phyloP scores from a whole-genome alignment of 1,284 basidiomycete genomes.

The Trichosporon sp. region DNA sequence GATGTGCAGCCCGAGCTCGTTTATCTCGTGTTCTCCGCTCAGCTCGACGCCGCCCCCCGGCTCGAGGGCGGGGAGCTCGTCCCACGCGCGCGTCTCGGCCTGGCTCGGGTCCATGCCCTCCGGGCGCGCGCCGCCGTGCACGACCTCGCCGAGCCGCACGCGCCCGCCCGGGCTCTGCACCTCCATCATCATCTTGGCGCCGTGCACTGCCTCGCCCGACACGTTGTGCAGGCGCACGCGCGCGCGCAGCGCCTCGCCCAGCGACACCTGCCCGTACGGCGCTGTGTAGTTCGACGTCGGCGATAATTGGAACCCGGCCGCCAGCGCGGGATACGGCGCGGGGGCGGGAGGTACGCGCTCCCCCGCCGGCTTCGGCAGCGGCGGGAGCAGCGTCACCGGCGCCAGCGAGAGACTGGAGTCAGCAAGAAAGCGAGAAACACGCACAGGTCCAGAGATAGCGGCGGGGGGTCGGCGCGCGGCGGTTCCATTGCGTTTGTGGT shows the following conservation, averaged over 20 bases:
- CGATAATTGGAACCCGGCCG: constrained; percentile 28
- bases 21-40: constrained; percentile 37
- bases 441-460: constrained; percentile 11
- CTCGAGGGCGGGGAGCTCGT: constrained; percentile 22
- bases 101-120: constrained; percentile 14
- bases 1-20: constrained; percentile 43
- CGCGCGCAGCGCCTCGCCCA: constrained; percentile 36
- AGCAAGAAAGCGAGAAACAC: not conserved
- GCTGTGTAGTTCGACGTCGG: constrained; percentile 39
- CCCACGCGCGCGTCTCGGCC: constrained; percentile 15
- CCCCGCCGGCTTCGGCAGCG: not conserved
- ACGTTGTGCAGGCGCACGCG: constrained; percentile 32
- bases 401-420: constrained; percentile 6
- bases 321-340: constrained; percentile 17
- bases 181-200: constrained; percentile 46
- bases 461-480: constrained; percentile 2
- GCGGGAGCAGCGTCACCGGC: constrained; percentile 9
- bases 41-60: constrained; percentile 29
- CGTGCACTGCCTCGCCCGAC: constrained; percentile 21
- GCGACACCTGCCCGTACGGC: constrained; percentile 32
- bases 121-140: constrained; percentile 24
- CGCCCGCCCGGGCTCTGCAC: constrained; percentile 35
- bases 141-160: constrained; percentile 39
- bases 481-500: not conserved
- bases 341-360: constrained; percentile 13